Base-by-base conservation (phyloP, 2,329 filamentous ascomycete genomes). In the Scleromitrula shiraiana region DNA sequence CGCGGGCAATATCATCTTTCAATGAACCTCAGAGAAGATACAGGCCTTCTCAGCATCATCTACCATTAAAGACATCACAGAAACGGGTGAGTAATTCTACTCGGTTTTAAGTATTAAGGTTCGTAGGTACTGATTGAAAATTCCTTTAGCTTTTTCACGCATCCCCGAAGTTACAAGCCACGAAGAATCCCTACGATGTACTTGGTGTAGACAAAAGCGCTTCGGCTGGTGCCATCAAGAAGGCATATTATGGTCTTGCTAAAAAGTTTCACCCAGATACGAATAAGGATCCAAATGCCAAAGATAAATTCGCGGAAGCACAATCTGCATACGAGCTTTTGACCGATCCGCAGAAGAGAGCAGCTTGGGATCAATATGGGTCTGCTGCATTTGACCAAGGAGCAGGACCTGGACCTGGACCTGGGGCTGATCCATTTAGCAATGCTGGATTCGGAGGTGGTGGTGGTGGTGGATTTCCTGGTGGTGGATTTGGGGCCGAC, bases 251-350 rank as follows among this genome's bases (percentile, higher is more conserved):
- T 65, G 88, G 90, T 42, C 74, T 97, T 50, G 93, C 93, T 17
- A 98, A 98, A 69, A 98, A 97, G 64, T 98, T 81, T 65, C 93
- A 98, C 62, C 93, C 93, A 7, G 93, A 98, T 65, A 97, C 93
- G 29, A 98, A 97, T 74, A 97, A 97, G 67, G 93, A 97, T 59
- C 67, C 87, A 2, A 77, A 73, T n/a, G 90, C 93, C 29, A 97
- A 97, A 66, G 93, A 97, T 60, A 91, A 86, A 61, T 98, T 98
- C 62, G 78, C 83, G 54, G 91, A 96, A 59, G 88, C 94, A 46
- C 93, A 98, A 67, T 80, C 85, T 26, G 88, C 93, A 20, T 98
- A 98, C 68, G 93, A 98, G 67, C 75, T 96, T 35, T 74, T 98
- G 7, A 94, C 88, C 39, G 93, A 98, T 64, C 76, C 90, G 4